Base-by-base conservation (phyloP, 306 rosid species). In the Prinsepia uniflora region DNA sequence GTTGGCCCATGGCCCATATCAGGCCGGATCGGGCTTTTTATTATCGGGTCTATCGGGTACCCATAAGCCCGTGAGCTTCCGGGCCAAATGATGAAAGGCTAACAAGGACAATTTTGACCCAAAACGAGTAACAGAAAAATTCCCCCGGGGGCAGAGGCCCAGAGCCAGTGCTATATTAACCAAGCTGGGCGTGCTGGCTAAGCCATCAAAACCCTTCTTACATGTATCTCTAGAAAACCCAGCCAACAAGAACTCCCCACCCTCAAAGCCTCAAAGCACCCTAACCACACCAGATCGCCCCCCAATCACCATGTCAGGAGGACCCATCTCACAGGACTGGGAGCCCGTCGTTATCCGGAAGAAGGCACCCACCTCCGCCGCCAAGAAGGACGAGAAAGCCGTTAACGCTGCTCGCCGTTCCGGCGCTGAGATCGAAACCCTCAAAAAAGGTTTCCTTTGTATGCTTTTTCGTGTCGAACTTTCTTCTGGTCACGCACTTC, bases 381-480 rank as follows among this genome's bases (percentile, higher is more conserved):
- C 96, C 67, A 87, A 83, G 82, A 92, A 90, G 80, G 98, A 90
- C 56, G 96, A 92, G 79, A 88, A 92, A 78, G 98, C 90, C 34
- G 96, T 92, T 79, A 90, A 90, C 88, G 96, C 96, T 20, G 98
- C 96, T 66, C 96, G 96, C 63, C 96, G 93, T 41, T 0, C 89
- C 74, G 96, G 96, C 9, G 98, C 91, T 7, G 96, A 90, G 39
- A 84, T 92, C 73, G 93, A 92, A 55, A 85, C 98, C 80, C 3
- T 86, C 22, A 92, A 83, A 67, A 92, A 92, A 80, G 71, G 98
- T 88, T 59, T 10, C 63, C 49, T 3, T 43, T 8, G 3, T 17
- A 11, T 54, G 34, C 10, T 20, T 65, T 34, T 49, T 5, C 54
- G n/a, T 1, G 39, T 70, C 60, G 53, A 8, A 20, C 54, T 76